phyloP scores from a whole-genome alignment of 768 basidiomycete species.

The Kwoniella sp. region DNA sequence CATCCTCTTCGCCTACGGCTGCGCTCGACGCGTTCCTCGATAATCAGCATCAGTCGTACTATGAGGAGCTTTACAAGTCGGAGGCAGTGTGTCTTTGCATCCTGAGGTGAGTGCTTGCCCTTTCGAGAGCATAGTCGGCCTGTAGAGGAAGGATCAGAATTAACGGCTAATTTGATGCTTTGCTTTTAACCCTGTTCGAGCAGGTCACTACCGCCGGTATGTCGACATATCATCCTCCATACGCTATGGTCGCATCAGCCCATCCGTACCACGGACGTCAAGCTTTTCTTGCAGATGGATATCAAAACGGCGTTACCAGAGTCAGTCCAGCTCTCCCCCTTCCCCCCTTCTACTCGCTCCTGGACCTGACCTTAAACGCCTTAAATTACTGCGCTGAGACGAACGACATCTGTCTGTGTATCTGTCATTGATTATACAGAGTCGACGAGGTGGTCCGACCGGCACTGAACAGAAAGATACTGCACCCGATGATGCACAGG shows the following conservation, averaged over 20 bases:
- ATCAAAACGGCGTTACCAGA: slow-evolving; percentile 20
- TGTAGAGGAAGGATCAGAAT: not conserved
- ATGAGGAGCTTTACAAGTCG: slow-evolving; percentile 48
- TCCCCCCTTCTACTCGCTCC: not conserved
- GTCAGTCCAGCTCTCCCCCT: slow-evolving; percentile 23
- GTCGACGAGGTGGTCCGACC: slow-evolving; percentile 34
- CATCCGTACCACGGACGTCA: slow-evolving; percentile 31
- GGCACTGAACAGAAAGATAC: slow-evolving; percentile 37
- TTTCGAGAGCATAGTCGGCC: no score
- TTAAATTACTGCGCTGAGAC: no score
- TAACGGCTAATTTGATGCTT: not conserved
- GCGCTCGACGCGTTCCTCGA: slow-evolving; percentile 51
- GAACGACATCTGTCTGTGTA: not conserved
- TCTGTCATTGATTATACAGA: slow-evolving; percentile 10
- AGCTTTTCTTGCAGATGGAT: slow-evolving; percentile 36
- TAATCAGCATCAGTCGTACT: slow-evolving; percentile 50
- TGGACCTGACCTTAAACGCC: not conserved
- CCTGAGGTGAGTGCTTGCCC: slow-evolving; percentile 40
- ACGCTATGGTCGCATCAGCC: slow-evolving; percentile 48
- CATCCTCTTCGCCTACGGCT: slow-evolving; percentile 30
- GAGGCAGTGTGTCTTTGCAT: slow-evolving; percentile 54
- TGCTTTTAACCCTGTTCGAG: not conserved
- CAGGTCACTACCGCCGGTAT: slow-evolving; percentile 45
- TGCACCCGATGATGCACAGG: slow-evolving; percentile 28
- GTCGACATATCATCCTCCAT: slow-evolving; percentile 50